phyloP scores from a whole-genome alignment of 148 eudicot genomes.

The Fagopyrum homotropicum region DNA sequence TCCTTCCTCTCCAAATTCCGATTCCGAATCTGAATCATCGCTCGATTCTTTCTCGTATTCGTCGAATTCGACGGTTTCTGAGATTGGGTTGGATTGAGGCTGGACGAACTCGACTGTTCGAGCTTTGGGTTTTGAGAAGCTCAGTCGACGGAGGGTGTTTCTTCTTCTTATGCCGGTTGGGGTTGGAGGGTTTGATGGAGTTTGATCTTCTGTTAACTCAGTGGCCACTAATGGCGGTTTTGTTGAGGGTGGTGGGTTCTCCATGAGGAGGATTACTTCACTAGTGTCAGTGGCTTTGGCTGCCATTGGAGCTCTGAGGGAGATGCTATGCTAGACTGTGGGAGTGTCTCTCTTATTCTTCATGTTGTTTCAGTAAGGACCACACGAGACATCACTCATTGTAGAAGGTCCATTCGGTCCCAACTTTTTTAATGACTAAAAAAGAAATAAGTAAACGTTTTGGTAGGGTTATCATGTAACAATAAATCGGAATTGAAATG shows the following conservation, averaged over 20 bases:
- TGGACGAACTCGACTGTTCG: slow-evolving; percentile 37
- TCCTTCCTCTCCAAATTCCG: not conserved
- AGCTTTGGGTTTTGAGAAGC: slow-evolving; percentile 51
- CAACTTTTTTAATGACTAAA: too few species aligned
- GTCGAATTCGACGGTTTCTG: not conserved
- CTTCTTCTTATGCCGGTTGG: slow-evolving; percentile 7
- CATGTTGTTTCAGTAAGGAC: too few species aligned
- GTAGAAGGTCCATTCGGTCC: too few species aligned
- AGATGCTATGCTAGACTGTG: not conserved
- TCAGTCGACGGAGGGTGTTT: slow-evolving; percentile 37
- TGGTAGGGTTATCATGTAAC: too few species aligned
- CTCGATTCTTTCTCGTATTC: not conserved
- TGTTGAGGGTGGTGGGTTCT: not conserved
- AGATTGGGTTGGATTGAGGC: slow-evolving; percentile 5
- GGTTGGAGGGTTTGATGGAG: not conserved
- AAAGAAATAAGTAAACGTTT: too few species aligned
- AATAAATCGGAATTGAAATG: too few species aligned
- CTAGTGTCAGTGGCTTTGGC: not conserved
- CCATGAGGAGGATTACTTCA: not conserved
- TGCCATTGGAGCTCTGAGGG: not conserved
- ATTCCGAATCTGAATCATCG: too few species aligned
- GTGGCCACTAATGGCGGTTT: not conserved
- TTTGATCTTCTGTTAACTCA: not conserved
- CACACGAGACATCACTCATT: too few species aligned
- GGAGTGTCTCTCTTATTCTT: too few species aligned